Evolutionary conservation across 345 rosid genomes (phyloP).

Genomic region (Arabidopsis arenosa): DNA sequence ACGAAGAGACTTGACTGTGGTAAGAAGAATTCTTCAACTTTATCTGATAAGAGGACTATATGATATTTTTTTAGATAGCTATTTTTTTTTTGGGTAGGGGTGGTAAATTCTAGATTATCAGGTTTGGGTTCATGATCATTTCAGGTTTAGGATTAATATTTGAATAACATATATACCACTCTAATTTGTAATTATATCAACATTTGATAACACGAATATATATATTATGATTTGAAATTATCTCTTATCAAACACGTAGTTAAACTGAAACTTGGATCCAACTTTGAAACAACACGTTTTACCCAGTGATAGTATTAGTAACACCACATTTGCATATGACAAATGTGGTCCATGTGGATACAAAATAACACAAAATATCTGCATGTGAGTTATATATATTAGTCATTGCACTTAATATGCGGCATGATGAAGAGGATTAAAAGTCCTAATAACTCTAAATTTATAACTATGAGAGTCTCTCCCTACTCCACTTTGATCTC

Average conservation of each 20-base stretch:
- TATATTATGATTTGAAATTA: background rate
- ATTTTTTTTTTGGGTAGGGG: no score
- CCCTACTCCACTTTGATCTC: background rate
- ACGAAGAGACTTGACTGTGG: conserved; percentile 16
- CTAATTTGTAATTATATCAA: background rate
- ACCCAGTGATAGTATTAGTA: background rate
- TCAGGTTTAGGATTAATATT: background rate
- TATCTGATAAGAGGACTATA: conserved; percentile 15
- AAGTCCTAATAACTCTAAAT: background rate
- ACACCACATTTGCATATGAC: background rate
- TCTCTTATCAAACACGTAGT: background rate
- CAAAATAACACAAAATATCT: background rate
- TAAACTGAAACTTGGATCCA: background rate
- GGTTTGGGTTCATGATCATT: background rate
- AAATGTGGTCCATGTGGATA: background rate
- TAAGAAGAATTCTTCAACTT: conserved; percentile 6
- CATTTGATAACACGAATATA: background rate
- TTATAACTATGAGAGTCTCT: background rate
- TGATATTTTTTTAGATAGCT: background rate
- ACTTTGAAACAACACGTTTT: conserved; percentile 2
- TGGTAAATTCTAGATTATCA: background rate
- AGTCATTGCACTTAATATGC: background rate
- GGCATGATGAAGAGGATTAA: no score
- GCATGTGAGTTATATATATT: background rate
- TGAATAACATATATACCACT: background rate